A percentile compares a stretch with the other conserved stretches of the same genome.
Evolutionary conservation across 495 filamentous ascomycete species (phyloP).

Genomic region (Penicillium waksmanii): DNA sequence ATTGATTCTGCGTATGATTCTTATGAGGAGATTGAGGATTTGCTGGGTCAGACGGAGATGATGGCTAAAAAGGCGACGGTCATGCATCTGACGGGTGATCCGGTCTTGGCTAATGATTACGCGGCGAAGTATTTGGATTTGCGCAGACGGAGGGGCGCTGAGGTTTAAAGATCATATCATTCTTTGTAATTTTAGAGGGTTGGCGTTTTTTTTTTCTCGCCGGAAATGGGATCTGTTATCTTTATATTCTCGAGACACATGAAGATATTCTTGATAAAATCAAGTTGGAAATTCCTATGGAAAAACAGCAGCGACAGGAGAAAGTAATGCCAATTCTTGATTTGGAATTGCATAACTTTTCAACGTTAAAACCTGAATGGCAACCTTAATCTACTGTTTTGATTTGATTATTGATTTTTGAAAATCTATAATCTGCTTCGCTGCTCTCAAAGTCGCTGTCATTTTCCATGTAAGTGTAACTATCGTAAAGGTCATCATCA

Average conservation of each 20-base stretch:
- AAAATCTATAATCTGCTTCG: too few species aligned
- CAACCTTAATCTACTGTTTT: too few species aligned
- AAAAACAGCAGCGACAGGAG: too few species aligned
- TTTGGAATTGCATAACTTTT: too few species aligned
- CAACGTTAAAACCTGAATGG: too few species aligned
- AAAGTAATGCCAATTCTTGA: too few species aligned
- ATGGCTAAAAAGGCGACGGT: slow-evolving; percentile 85
- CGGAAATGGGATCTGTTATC: not conserved
- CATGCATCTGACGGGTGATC: slow-evolving; percentile 74
- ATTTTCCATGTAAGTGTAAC: too few species aligned
- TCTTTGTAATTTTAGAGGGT: not conserved
- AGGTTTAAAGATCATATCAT: slow-evolving; percentile 11
- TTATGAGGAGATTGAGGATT: slow-evolving; percentile 74
- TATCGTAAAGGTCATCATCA: too few species aligned
- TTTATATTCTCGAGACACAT: not conserved
- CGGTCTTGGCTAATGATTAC: slow-evolving; percentile 72
- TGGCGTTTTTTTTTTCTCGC: not conserved
- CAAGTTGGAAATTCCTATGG: too few species aligned
- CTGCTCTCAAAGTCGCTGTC: too few species aligned
- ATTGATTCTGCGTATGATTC: slow-evolving; percentile 70
- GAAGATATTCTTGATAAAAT: too few species aligned
- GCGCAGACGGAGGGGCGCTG: slow-evolving; percentile 38
- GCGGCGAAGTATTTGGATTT: slow-evolving; percentile 70
- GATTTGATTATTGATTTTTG: too few species aligned
- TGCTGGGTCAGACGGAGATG: slow-evolving; percentile 76